Evolutionary conservation across 2,329 filamentous ascomycete genomes (phyloP), one percentile per base, ranked within the genome.

Genomic region (Phaeosphaeriaceae sp.): DNA sequence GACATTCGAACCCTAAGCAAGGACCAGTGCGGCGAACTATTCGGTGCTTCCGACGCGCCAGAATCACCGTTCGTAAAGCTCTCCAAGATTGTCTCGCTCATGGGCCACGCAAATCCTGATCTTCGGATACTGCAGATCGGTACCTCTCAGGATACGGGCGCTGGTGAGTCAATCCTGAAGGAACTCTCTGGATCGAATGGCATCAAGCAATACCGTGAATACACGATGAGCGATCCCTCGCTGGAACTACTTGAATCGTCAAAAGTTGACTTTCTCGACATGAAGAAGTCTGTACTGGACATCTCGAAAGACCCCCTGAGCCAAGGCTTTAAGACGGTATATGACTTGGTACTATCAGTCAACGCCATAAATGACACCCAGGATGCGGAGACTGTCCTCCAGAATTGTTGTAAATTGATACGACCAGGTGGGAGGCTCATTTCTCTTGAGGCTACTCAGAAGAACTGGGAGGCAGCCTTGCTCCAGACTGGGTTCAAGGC

Each of bases 101-200:
- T 79, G 0, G 76, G 71, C 0, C 75, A 80, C 58, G 77, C 75
- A 55, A 78, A 68, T 22, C 78, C 79, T 1, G 42, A 49, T 1
- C 64, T 77, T 1, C 70, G 58, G 1, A 69, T 80, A 11, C 46
- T 80, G 0, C 78, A 81, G 53, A 40, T 79, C 28, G 61, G 63
- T 2, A 60, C 58, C 3, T 64, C 67, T 7, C 65, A 58, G 3
- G 30, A 61, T 17, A 56, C 51, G 21, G 52, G 63, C 4, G 63
- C 61, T 5, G 35, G 52, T 5, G n/a, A 52, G 3, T 30, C 54
- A 13, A 15, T 60, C 23, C 21, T 47, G 23, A 40, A 56, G 26
- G 23, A 49, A 10, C 26, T 60, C 8, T n/a, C 10, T 10, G 49
- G 53, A 2, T 21, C 21, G 3, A 60, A 19, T 17, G 17, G 13